Conservation (phyloP, 2,329 filamentous ascomycete species). For the Zymoseptoria crescenta region DNA sequence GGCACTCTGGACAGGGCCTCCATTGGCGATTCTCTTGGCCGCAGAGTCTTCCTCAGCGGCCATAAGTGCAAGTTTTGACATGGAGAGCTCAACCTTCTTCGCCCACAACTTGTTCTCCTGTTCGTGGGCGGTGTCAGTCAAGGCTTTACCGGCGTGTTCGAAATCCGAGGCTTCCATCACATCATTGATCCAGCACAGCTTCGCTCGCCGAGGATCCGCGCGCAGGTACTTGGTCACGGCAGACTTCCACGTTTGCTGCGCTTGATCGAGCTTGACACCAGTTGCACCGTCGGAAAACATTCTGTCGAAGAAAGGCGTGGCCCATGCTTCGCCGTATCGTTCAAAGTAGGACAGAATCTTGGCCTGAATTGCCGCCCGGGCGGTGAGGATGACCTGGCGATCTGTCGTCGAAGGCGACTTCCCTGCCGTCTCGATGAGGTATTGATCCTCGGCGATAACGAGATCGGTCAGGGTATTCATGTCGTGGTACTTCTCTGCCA, state of each 20-base stretch:
- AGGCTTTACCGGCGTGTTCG: conserved; percentile 59
- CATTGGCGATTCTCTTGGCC: conserved; percentile 3
- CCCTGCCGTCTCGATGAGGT: conserved; percentile 29
- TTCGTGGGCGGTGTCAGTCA: conserved; percentile 61
- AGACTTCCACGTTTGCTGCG: conserved; percentile 56
- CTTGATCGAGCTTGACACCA: conserved; percentile 57
- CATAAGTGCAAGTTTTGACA: conserved; percentile 70
- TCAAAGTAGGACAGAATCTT: conserved; percentile 49
- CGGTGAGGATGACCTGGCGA: background rate
- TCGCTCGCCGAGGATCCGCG: conserved; percentile 61
- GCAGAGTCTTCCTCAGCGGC: conserved; percentile 46
- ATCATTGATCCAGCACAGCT: conserved; percentile 93
- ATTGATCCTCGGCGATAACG: conserved; percentile 39
- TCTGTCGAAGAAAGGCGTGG: conserved; percentile 71
- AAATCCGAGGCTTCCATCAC: conserved; percentile 70
- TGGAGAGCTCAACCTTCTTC: conserved; percentile 84
- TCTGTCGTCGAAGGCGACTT: conserved; percentile 6
- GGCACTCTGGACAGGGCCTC: background rate
- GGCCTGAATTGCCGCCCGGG: conserved; percentile 34
- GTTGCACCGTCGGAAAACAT: conserved; percentile 55
- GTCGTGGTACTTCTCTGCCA: conserved; percentile 57
- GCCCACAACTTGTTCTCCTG: conserved; percentile 79
- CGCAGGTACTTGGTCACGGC: conserved; percentile 74
- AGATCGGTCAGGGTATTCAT: conserved; percentile 54
- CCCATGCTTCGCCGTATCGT: conserved; percentile 59